Evolutionary conservation across 1,284 basidiomycete species (phyloP).

Genomic region (Cryptococcus maquisensis): DNA sequence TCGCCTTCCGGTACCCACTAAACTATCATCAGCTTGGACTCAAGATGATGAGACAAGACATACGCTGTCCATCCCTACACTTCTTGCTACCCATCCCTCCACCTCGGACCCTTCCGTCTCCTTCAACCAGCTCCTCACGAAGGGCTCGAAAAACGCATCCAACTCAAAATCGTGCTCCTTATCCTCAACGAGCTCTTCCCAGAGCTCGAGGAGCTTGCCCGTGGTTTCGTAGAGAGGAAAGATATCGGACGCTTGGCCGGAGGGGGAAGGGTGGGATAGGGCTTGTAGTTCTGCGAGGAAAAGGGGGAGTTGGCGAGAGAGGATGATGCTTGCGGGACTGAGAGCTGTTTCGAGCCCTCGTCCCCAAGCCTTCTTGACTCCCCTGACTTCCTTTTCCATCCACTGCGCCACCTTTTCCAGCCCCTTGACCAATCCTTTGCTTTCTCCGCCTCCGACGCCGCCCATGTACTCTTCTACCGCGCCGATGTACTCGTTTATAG

Average conservation of each 20-base stretch:
- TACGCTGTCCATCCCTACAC: constrained; percentile 45
- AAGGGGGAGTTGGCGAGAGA: constrained; percentile 45
- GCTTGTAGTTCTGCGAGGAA: constrained; percentile 46
- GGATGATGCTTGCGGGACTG: constrained; percentile 41
- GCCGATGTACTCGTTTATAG: constrained; percentile 43
- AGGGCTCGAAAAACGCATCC: constrained; percentile 48
- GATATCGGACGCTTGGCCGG: constrained; percentile 33
- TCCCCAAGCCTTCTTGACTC: constrained; percentile 36
- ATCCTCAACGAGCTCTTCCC: constrained; percentile 41
- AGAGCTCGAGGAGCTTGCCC: constrained; percentile 32
- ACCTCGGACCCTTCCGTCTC: constrained; percentile 43
- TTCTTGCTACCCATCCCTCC: constrained; percentile 46
- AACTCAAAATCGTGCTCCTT: constrained; percentile 43
- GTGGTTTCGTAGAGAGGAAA: constrained; percentile 45
- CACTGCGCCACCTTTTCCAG: constrained; percentile 43
- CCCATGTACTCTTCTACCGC: constrained; percentile 30
- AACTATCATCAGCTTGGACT: neutral
- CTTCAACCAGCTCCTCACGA: constrained; percentile 45
- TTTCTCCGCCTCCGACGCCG: constrained; percentile 17
- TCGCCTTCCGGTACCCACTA: constrained; percentile 46
- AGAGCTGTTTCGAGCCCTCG: constrained; percentile 25
- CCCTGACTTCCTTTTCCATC: constrained; percentile 40
- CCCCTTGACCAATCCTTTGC: constrained; percentile 25
- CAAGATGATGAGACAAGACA: constrained; percentile 10
- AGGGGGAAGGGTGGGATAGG: constrained; percentile 32